Evolutionary conservation across 805 yeast species (phyloP).

Genomic region (Blastobotrys attinorum): DNA sequence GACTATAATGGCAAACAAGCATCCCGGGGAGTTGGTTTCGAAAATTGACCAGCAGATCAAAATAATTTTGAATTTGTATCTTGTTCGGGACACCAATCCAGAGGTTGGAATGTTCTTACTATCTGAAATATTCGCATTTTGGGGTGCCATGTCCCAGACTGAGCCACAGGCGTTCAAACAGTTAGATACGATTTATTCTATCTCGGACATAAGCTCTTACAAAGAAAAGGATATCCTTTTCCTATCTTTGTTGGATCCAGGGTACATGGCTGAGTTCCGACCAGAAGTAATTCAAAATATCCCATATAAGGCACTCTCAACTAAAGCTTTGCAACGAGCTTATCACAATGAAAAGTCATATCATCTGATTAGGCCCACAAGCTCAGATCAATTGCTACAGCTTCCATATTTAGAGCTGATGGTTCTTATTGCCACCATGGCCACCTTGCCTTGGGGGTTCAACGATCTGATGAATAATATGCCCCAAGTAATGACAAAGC

Average conservation of each 20-base stretch:
- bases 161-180: conserved; percentile 21
- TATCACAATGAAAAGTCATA: conserved; percentile 18
- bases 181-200: conserved; percentile 19
- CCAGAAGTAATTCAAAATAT: conserved; percentile 17
- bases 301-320: conserved; percentile 20
- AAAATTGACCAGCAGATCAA: conserved; percentile 13
- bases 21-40: conserved; percentile 11
- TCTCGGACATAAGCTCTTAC: conserved; percentile 12
- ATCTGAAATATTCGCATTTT: conserved; percentile 21
- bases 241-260: conserved; percentile 24
- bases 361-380: conserved; percentile 12
- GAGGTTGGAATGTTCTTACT: conserved; percentile 16
- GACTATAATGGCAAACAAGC: conserved; percentile 19
- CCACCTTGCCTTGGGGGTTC: conserved; percentile 19
- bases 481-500: conserved; percentile 25
- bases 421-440: conserved; percentile 21
- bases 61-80: conserved; percentile 20
- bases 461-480: conserved; percentile 22
- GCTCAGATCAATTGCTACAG: conserved; percentile 16
- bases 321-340: conserved; percentile 23
- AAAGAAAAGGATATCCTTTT: conserved; percentile 12
- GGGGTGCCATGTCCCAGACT: conserved; percentile 20
- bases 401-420: conserved; percentile 24
- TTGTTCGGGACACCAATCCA: conserved; percentile 3
- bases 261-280: conserved; percentile 15